Conservation (phyloP, 2,329 filamentous ascomycete genomes). For the Stagonosporopsis chrysanthemi region DNA sequence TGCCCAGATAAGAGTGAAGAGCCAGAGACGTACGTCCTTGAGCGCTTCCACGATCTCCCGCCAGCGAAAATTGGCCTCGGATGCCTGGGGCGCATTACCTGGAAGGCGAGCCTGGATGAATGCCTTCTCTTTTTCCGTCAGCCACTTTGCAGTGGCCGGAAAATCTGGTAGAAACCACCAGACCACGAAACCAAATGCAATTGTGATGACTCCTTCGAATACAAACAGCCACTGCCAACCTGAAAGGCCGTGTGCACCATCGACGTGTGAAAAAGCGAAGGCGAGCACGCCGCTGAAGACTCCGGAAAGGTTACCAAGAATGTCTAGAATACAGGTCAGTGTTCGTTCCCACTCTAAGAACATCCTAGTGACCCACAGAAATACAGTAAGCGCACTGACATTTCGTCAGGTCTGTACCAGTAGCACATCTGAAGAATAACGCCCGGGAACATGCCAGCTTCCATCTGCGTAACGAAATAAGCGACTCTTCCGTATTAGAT, state of each 20-base stretch:
- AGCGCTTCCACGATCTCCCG: conserved; percentile 56
- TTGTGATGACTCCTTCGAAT: conserved; percentile 24
- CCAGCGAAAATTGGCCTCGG: conserved; percentile 57
- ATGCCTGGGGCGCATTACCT: conserved; percentile 52
- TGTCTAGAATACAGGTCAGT: conserved; percentile 2
- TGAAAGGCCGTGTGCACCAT: conserved; percentile 58
- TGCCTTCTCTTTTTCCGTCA: conserved; percentile 52
- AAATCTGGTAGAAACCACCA: conserved; percentile 26
- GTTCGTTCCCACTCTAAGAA: too few species aligned
- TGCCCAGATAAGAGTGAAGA: conserved; percentile 58
- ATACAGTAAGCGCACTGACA: conserved; percentile 23
- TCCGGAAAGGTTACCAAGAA: conserved; percentile 62
- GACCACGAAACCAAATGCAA: conserved; percentile 21
- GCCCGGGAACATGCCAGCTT: conserved; percentile 38
- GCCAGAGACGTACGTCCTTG: conserved; percentile 59
- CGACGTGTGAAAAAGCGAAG: conserved; percentile 64
- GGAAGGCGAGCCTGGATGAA: conserved; percentile 57
- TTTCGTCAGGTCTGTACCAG: conserved; percentile 64
- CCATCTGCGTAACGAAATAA: conserved; percentile 19
- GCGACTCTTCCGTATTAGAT: background rate
- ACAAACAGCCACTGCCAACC: conserved; percentile 47
- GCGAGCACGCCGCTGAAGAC: conserved; percentile 67
- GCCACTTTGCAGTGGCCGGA: conserved; percentile 36
- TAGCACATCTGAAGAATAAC: conserved; percentile 62
- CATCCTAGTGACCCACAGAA: conserved; percentile 20